Percentiles rank a stretch among this genome's conserved stretches.
Conservation (phyloP, 768 basidiomycete genomes). For the Russula sp. region DNA sequence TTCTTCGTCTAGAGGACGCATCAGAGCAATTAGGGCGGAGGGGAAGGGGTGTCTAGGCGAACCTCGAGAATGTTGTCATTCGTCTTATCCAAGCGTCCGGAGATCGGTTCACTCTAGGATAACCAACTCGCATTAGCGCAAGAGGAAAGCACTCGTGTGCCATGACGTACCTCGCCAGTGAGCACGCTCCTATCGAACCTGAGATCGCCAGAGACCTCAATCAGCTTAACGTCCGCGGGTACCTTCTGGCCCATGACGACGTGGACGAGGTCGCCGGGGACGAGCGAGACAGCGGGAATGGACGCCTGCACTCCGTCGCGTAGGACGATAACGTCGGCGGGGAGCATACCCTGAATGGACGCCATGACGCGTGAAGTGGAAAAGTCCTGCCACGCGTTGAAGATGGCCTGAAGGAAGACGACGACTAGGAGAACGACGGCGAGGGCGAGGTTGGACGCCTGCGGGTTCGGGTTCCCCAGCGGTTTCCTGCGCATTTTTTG, state of each 20-base stretch:
- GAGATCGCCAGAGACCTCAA: constrained; percentile 51
- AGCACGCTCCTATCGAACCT: constrained; percentile 58
- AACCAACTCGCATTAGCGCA: constrained; percentile 21
- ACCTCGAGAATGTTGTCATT: constrained; percentile 30
- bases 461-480: constrained; percentile 49
- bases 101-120: constrained; percentile 20
- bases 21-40: constrained; percentile 4
- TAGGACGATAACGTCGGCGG: constrained; percentile 56
- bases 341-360: constrained; percentile 60
- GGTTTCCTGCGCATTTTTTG: constrained; percentile 41
- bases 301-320: constrained; percentile 43
- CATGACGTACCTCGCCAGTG: constrained; percentile 50
- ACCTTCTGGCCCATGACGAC: constrained; percentile 62
- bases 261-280: constrained; percentile 61
- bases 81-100: constrained; percentile 28
- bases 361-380: constrained; percentile 54
- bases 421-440: constrained; percentile 49
- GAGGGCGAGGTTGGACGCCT: constrained; percentile 51
- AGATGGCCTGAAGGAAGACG: constrained; percentile 34
- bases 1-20: constrained; percentile 44
- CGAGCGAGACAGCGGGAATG: constrained; percentile 53
- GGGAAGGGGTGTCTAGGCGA: not conserved
- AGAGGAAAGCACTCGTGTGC: not conserved
- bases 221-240: constrained; percentile 64
- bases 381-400: constrained; percentile 52